Conservation (phyloP, 768 basidiomycete genomes). For the Trametes sanguinea region DNA sequence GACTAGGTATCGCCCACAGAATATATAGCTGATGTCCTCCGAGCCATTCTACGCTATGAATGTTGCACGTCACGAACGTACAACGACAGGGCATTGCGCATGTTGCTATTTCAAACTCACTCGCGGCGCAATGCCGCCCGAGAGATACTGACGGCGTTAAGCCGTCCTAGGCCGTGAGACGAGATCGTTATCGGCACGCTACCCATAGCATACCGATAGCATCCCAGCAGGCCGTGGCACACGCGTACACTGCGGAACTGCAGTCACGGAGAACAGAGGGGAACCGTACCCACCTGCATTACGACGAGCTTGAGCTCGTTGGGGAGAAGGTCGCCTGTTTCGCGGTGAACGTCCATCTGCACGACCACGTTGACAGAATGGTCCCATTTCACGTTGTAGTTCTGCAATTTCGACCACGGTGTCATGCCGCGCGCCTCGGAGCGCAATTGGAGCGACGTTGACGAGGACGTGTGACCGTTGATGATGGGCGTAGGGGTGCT, state of each 20-base stretch:
- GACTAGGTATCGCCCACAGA: too few relatives aligned
- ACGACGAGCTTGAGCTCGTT: constrained; percentile 68
- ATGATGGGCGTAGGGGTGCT: constrained; percentile 18
- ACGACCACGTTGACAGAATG: constrained; percentile 57
- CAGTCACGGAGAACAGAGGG: background rate
- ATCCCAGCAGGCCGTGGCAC: background rate
- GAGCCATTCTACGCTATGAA: too few relatives aligned
- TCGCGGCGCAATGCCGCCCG: too few relatives aligned
- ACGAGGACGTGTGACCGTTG: constrained; percentile 8
- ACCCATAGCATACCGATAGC: constrained; percentile 8
- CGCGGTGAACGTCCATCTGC: constrained; percentile 61
- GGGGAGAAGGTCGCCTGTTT: constrained; percentile 49
- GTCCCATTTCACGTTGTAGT: constrained; percentile 67
- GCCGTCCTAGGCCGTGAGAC: constrained; percentile 1
- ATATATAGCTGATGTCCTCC: too few relatives aligned
- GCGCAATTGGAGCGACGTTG: constrained; percentile 30
- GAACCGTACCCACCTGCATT: constrained; percentile 44
- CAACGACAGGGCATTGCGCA: too few relatives aligned
- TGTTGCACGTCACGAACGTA: too few relatives aligned
- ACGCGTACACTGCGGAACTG: background rate
- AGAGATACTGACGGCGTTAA: background rate
- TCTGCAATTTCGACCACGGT: constrained; percentile 56
- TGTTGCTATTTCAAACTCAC: too few relatives aligned
- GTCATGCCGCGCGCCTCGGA: constrained; percentile 59
- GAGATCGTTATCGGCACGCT: constrained; percentile 11